Evolutionary conservation across 805 yeast species (phyloP), one percentile per base, ranked within the genome.

Genomic region (Candida succiphila): DNA sequence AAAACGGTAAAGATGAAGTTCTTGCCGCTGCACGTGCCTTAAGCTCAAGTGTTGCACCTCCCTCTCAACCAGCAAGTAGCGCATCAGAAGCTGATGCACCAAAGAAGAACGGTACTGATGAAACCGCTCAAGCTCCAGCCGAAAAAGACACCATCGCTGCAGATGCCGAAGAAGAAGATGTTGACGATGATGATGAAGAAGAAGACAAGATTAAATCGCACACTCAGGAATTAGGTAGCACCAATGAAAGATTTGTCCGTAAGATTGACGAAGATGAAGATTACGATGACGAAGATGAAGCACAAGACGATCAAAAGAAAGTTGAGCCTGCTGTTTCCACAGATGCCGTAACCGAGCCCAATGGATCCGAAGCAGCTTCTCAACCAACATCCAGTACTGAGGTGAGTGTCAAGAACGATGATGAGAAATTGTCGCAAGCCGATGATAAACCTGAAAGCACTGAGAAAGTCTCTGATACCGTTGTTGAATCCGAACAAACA

Each of bases 181-280:
- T 10, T 10, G 23, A 21, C 10, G 10, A 21, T 10, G 23, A 21
- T 10, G 23, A 21, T 8, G 23, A 21, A 21, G 23, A 8, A 8
- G 23, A 21, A 10, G 7, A 7, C 10, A 21, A 21, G 23, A 17
- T 10, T 21, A n/a, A n/a, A n/a, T n/a, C n/a, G n/a, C n/a, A n/a
- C n/a, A n/a, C n/a, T n/a, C n/a, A n/a, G n/a, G 43, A 44, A 29
- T 36, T 34, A 15, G 38, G 34, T 8, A 39, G 38, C 14, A 26
- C 37, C 16, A 39, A 32, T 18, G 56, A 53, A 32, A 49, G 49
- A 26, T 56, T 54, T 10, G 48, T 56, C n/a, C 48, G 63, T 31
- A 43, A 48, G 25, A 45, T 58, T 16, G 60, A 58, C 22, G 63
- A 58, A 39, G 63, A 58, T 39, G 63, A 58, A 29, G 51, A 58